Percentiles rank a stretch among this genome's conserved stretches.
Evolutionary conservation across 148 eudicot genomes (phyloP).

Genomic region (Rhododendron ovatum): DNA sequence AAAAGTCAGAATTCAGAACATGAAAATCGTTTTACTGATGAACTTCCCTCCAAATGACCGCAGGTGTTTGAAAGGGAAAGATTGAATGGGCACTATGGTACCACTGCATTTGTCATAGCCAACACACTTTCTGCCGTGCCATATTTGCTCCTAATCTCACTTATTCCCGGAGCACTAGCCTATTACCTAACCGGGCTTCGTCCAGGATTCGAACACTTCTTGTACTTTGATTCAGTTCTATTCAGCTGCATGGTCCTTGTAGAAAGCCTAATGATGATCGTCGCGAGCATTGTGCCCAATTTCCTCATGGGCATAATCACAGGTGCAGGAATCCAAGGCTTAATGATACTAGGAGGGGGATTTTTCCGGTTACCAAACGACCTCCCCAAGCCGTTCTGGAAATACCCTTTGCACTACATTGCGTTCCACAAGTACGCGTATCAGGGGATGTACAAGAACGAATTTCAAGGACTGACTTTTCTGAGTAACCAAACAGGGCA

Average conservation of each 20-base stretch:
- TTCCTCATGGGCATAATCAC: constrained; percentile 49
- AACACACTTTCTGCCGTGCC: constrained; percentile 53
- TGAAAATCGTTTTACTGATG: neutral
- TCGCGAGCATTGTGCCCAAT: constrained; percentile 48
- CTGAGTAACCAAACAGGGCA: neutral
- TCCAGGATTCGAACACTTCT: constrained; percentile 21
- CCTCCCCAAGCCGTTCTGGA: constrained; percentile 34
- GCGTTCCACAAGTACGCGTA: constrained; percentile 33
- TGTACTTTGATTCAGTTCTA: constrained; percentile 23
- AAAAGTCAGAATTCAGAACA: neutral
- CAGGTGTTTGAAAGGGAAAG: constrained; percentile 49
- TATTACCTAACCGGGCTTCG: constrained; percentile 48
- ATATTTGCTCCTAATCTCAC: constrained; percentile 27
- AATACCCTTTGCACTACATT: constrained; percentile 39
- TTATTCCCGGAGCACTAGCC: constrained; percentile 44
- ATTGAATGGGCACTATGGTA: constrained; percentile 51
- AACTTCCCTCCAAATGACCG: neutral
- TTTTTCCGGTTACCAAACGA: constrained; percentile 39
- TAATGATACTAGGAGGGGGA: constrained; percentile 33
- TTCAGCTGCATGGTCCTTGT: constrained; percentile 38
- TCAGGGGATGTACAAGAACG: constrained; percentile 46
- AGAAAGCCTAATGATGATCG: constrained; percentile 66
- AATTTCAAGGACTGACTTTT: constrained; percentile 34
- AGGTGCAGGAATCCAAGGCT: constrained; percentile 51
- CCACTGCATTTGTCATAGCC: constrained; percentile 34